Evolutionary conservation across 2,329 filamentous ascomycete genomes (phyloP).

Genomic region (Fusarium sp.): DNA sequence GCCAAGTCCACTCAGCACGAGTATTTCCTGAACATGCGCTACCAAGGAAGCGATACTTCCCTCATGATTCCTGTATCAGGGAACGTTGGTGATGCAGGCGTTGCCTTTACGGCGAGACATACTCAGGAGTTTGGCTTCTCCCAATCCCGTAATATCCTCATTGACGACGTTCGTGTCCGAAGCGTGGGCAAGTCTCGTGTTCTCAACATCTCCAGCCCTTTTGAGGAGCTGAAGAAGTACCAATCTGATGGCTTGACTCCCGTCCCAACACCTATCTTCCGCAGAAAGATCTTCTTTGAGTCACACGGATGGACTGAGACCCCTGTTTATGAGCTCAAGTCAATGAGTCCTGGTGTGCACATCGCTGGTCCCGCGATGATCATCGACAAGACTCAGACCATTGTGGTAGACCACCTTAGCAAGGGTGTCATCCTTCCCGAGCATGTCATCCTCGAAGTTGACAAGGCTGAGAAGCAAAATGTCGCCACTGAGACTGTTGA

Average conservation of each 20-base stretch:
- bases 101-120: slow-evolving; percentile 54
- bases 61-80: slow-evolving; percentile 55
- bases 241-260: slow-evolving; percentile 8
- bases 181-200: slow-evolving; percentile 51
- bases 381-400: slow-evolving; percentile 80
- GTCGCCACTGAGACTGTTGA: slow-evolving; percentile 65
- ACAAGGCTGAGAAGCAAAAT: slow-evolving; percentile 36
- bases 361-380: slow-evolving; percentile 75
- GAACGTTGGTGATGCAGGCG: slow-evolving; percentile 49
- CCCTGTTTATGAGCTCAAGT: slow-evolving; percentile 46
- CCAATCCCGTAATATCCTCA: slow-evolving; percentile 55
- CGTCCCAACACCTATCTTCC: slow-evolving; percentile 38
- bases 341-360: slow-evolving; percentile 32
- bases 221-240: slow-evolving; percentile 44
- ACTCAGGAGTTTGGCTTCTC: slow-evolving; percentile 59
- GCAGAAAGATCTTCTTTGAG: slow-evolving; percentile 47
- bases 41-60: slow-evolving; percentile 59
- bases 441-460: slow-evolving; percentile 55
- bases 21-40: slow-evolving; percentile 60
- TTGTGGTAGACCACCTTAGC: slow-evolving; percentile 70
- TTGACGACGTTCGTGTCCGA: slow-evolving; percentile 60
- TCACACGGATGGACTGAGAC: slow-evolving; percentile 47
- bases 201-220: slow-evolving; percentile 45
- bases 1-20: slow-evolving; percentile 59
- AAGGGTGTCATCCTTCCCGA: slow-evolving; percentile 52